Conservation (phyloP, 148 eudicot species). For the Vaccinium corymbosum region DNA sequence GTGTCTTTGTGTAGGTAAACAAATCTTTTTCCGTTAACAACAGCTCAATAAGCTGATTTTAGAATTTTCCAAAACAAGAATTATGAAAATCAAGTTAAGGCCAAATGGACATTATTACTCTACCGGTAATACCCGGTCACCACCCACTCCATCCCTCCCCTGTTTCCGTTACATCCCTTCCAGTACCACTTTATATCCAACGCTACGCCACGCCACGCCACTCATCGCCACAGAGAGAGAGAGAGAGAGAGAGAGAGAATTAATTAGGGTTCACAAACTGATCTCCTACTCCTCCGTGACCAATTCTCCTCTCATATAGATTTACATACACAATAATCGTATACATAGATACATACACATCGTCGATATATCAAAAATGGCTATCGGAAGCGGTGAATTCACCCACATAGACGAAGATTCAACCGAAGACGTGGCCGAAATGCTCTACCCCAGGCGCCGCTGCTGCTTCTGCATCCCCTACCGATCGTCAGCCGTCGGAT, state of each 20-base stretch:
- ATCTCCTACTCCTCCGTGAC: constrained; percentile 28
- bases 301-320: not conserved
- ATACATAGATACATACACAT: not conserved
- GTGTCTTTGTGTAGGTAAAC: no score
- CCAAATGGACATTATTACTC: not conserved
- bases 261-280: not conserved
- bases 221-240: not conserved
- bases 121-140: constrained; percentile 9
- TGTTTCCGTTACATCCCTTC: constrained; percentile 17
- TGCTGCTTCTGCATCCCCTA: constrained; percentile 28
- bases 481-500: constrained; percentile 6
- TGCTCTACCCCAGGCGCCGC: constrained; percentile 16
- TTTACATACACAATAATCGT: not conserved
- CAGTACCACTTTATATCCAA: not conserved
- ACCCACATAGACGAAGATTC: constrained; percentile 5
- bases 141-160: not conserved
- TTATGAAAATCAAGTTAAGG: no score
- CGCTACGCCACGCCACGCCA: not conserved
- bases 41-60: no score
- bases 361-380: not conserved
- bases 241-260: constrained; percentile 17
- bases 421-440: constrained; percentile 16
- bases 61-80: no score
- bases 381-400: constrained; percentile 9
- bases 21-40: no score